phyloP scores from a whole-genome alignment of 495 filamentous ascomycete genomes.

The Talaromyces trachyspermus region DNA sequence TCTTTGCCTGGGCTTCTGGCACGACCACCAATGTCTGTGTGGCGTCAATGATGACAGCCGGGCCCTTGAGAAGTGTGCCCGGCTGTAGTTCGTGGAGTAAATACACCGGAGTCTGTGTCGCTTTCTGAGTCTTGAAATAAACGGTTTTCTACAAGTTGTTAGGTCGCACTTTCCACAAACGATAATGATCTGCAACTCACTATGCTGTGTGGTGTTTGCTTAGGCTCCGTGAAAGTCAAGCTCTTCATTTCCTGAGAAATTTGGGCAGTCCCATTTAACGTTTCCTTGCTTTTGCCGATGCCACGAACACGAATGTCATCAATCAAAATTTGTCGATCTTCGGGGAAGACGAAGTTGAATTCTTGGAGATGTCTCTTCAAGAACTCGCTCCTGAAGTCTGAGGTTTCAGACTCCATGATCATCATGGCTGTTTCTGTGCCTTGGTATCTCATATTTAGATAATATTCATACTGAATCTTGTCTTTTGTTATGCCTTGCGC shows the following conservation, averaged over 20 bases:
- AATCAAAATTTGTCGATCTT: slow-evolving; percentile 38
- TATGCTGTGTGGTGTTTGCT: slow-evolving; percentile 53
- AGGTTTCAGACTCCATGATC: slow-evolving; percentile 42
- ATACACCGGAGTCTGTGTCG: slow-evolving; percentile 72
- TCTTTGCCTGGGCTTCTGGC: slow-evolving; percentile 40
- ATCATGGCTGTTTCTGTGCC: slow-evolving; percentile 48
- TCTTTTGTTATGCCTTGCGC: slow-evolving; percentile 29
- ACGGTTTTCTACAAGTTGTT: slow-evolving; percentile 25
- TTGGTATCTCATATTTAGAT: slow-evolving; percentile 47
- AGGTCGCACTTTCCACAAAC: slow-evolving; percentile 19
- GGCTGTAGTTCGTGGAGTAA: slow-evolving; percentile 72
- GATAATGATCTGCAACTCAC: slow-evolving; percentile 65
- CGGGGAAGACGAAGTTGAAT: slow-evolving; percentile 48
- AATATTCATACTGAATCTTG: slow-evolving; percentile 41
- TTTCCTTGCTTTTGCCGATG: slow-evolving; percentile 33
- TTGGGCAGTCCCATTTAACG: too few relatives aligned
- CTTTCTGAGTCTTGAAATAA: slow-evolving; percentile 24
- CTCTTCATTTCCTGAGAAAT: too few relatives aligned
- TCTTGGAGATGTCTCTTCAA: slow-evolving; percentile 40
- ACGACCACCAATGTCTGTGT: slow-evolving; percentile 94
- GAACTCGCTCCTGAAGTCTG: slow-evolving; percentile 37
- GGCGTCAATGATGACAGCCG: slow-evolving; percentile 86
- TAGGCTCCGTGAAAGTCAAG: slow-evolving; percentile 29
- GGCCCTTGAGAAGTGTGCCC: slow-evolving; percentile 69
- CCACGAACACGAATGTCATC: slow-evolving; percentile 47